Percentiles rank a stretch among this genome's conserved stretches.
These are phyloP conservation scores for Hsuehochloa calcarea DNA, from an alignment of 176 grass and related monocot species.

Conservation along the genomic window DNA sequence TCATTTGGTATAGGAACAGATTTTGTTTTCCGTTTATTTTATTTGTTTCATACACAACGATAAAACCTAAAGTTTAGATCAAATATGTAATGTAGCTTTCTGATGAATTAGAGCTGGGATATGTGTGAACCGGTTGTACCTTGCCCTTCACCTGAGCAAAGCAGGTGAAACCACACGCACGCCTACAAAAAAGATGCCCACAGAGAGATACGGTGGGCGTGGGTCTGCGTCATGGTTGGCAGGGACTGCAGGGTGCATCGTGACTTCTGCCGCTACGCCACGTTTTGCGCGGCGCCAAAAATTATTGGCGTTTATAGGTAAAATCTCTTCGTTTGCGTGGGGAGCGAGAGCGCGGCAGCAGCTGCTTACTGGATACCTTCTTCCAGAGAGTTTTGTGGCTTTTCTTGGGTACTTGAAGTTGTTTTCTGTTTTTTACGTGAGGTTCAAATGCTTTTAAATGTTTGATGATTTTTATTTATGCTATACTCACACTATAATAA, in stretches of 20 bases:
- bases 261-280: constrained; percentile 31
- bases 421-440: too few species aligned
- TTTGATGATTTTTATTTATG: too few species aligned
- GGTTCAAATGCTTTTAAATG: too few species aligned
- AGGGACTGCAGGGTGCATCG: background rate
- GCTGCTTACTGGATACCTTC: background rate
- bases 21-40: background rate
- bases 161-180: background rate
- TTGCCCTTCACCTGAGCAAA: too few species aligned
- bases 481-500: too few species aligned
- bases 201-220: constrained; percentile 15
- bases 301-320: background rate
- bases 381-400: too few species aligned
- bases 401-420: too few species aligned
- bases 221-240: constrained; percentile 28
- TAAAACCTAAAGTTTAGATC: background rate
- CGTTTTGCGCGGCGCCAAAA: constrained; percentile 31
- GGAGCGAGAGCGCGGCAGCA: background rate
- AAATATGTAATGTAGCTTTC: too few species aligned
- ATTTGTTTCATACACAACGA: background rate
- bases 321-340: background rate
- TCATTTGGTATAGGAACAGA: background rate
- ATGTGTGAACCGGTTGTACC: too few species aligned
- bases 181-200: background rate
- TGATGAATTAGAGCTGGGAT: too few species aligned